Evolutionary conservation across 768 basidiomycete genomes (phyloP), one percentile per base, ranked within the genome.

Genomic region (Suillus plorans): DNA sequence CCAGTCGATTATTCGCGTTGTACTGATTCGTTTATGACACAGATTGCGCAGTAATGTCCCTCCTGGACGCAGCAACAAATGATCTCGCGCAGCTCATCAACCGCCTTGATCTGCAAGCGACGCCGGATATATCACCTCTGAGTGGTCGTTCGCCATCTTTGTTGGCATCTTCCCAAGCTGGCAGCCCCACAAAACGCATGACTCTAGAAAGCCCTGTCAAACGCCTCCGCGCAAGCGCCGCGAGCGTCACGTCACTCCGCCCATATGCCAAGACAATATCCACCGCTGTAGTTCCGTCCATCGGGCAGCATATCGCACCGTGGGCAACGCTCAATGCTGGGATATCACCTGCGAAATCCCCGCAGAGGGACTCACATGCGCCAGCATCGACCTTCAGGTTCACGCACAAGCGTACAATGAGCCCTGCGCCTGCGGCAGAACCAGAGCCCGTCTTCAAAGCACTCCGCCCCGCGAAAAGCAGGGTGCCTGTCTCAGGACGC

Each of bases 51-150:
- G 85, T 85, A 16, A 71, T 92, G 1, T 90, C 87, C 0, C 82
- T 91, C 37, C 78, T 93, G n/a, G 89, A 89, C 67, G 90, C 90
- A 0, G 92, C 90, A 0, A 94, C 92, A 1, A 86, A 91, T 60
- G 92, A 94, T 49, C 82, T 94, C 4, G 92, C 89, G 0, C 85
- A 85, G 63, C 78, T 94, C 4, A 91, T 94, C 73, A 90, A 88
- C 66, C 84, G 84, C n/a, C 81, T 94, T n/a, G 90, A 93, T 68
- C 80, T 94, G 4, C 86, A 92, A 71, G 90, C 90, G 5, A 94
- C 92, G 0, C 80, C 83, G 1, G 82, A 85, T 41, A 64, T 77
- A 60, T 81, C 84, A 2, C 84, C 86, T 3, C 75, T 81, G 28
- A 75, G 72, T 57, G 65, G 69, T 25, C 64, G 69, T 37, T 71